Base-by-base conservation (phyloP, 2,329 filamentous ascomycete genomes). In the Aspergillus sp. region DNA sequence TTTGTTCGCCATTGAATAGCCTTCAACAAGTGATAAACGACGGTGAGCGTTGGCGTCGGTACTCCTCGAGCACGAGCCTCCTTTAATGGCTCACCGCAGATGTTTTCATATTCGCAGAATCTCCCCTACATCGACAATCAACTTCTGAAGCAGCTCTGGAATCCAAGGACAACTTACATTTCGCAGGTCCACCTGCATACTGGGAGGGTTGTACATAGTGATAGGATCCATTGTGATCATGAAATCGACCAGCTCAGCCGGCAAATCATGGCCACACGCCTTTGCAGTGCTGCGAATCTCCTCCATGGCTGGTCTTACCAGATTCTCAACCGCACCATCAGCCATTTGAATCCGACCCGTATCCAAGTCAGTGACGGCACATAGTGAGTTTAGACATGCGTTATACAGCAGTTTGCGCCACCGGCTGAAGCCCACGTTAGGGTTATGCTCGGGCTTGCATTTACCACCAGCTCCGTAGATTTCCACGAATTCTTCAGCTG, bases 81-180 rank as follows among this genome's bases (percentile, higher is more conserved):
- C 3, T 73, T 62, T 37, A 81, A 47, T n/a, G 77, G 76, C 61
- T 81, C 78, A 1, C 77, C 77, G 4, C 81, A 58, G 31, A 81
- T 69, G 48, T 74, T 78, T 55, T 81, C 77, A 38, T 73, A 70
- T 57, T 82, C 78, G 46, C 77, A 74, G 41, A 70, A 42, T 31
- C 45, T 42, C 39, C 58, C 68, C 64, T 19, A 19, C 4, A 19
- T 19, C 19, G 19, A 19, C 19, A 19, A 19, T 19, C 4, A 19
- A 19, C 4, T 19, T 19, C 19, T 19, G 19, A 19, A 19, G 19
- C 19, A 19, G 19, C 19, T 19, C 19, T 4, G 19, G 19, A 19
- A 19, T 19, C 2, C 19, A 19, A 19, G 19, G 19, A 19, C 19
- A 19, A 19, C 19, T 19, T 19, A 19, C 19, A 19, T 79, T 79